Base-by-base conservation (phyloP, 169 alveolate species). In the Besnoitia besnoiti region DNA sequence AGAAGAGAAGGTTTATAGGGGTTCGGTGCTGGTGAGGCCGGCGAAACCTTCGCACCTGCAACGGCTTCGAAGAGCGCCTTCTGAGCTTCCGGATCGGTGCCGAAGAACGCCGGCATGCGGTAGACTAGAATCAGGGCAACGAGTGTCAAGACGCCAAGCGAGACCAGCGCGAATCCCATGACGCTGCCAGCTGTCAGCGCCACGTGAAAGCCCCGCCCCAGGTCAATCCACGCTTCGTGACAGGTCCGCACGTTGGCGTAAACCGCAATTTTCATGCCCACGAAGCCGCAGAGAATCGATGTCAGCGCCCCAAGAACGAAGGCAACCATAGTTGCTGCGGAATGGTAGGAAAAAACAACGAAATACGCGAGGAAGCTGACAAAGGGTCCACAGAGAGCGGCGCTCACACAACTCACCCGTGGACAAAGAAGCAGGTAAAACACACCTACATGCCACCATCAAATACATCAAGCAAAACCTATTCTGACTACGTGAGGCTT, bases 151-250 rank as follows among this genome's bases (percentile, higher is more conserved):
- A 97, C 95, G n/a, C 98, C 97, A 47, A 96, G 76, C 2, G 99
- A 97, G 80, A 96, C 98, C 79, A 96, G 93, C 79, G 95, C 80
- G 85, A 97, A 96, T 35, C 99, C 99, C 97, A 98, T 95, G 87
- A 97, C 98, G 67, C 97, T 94, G 33, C 98, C 99, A 35, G 97
- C 98, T 79, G 96, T 95, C 44, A 97, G 82, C 47, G 99, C 98
- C 30, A 96, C 97, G 75, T 93, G 67, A 92, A 95, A 97, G 55
- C 98, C 98, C 59, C 61, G 90, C 42, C 96, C 96, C 61, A 96
- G 94, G 5, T 88, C 91, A 62, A 91, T 91, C 95, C 97, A 96
- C 33, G 98, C 96, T 88, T 95, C 96, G 88, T 95, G 96, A 8
- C 98, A 94, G 44, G 98, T 97, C 90, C 98, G 96, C 37, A 94